Evolutionary conservation across 345 rosid genomes (phyloP), one percentile per base, ranked within the genome.

Genomic region (Ceriops tagal): DNA sequence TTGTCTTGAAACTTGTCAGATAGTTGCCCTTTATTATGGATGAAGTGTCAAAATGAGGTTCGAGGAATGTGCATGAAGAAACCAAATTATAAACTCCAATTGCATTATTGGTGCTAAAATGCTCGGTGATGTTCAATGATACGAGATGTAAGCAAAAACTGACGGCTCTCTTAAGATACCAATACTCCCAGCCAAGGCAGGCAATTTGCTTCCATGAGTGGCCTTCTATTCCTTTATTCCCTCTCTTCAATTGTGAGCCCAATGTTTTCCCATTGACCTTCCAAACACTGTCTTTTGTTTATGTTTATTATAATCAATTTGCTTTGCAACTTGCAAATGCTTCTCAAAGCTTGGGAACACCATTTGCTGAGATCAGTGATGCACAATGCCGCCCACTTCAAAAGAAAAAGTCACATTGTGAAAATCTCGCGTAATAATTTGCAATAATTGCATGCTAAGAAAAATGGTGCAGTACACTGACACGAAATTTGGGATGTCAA

Each of bases 151-250:
- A 69, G 83, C 81, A 43, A 83, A 73, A 79, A 69, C 73, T 49
- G 58, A 80, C 84, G 84, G 84, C 66, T 77, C 60, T 67, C 78
- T 74, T 76, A 57, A 19, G 62, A 58, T 57, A 61, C 61, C 65
- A 58, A 32, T 64, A 34, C 51, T 30, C 6, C 20, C 59, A 34
- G 27, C 56, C 51, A 56, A 55, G 53, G 19, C 19, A 4, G 30
- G 35, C 62, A 30, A 10, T 43, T 43, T 22, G 46, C 30, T 47
- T 62, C 34, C 60, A 70, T 27, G 67, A 13, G 51, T 51, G 35
- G 61, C 32, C 20, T 11, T 2, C 32, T 60, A 1, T 64, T 57
- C 22, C 5, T 19, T 57, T 28, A 0, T 8, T 13, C 49, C 20
- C 5, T 26, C 24, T 10, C 57, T 31, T 21, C 6, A 30, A 5